phyloP scores from a whole-genome alignment of 2,329 filamentous ascomycete genomes.

The Cytospora mali region DNA sequence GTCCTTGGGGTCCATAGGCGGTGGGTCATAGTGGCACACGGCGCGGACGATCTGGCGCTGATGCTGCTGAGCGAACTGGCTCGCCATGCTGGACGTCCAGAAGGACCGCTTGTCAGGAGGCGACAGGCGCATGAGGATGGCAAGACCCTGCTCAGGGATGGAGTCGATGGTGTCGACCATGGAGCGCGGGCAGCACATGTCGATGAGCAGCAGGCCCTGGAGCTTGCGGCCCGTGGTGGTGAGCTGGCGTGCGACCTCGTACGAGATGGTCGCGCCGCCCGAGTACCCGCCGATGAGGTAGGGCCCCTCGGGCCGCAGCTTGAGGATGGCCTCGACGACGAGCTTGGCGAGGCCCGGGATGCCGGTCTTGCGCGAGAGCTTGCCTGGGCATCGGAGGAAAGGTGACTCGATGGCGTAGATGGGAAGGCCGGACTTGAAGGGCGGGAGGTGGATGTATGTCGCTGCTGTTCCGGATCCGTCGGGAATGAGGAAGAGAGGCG shows the following conservation, averaged over 20 bases:
- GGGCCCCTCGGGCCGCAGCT: conserved; percentile 31
- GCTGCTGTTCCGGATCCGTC: conserved; percentile 35
- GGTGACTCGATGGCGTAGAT: conserved; percentile 38
- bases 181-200: conserved; percentile 31
- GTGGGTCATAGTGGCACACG: conserved; percentile 24
- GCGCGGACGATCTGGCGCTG: conserved; percentile 23
- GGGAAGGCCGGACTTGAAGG: conserved; percentile 30
- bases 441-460: conserved; percentile 34
- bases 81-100: conserved; percentile 23
- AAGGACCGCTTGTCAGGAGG: conserved; percentile 19
- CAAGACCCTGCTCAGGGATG: conserved; percentile 21
- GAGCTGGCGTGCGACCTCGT: conserved; percentile 33
- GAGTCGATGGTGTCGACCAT: conserved; percentile 24
- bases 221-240: conserved; percentile 28
- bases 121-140: conserved; percentile 18
- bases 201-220: conserved; percentile 31
- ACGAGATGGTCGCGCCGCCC: conserved; percentile 33
- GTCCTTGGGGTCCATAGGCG: conserved; percentile 13
- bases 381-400: conserved; percentile 32
- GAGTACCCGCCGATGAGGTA: conserved; percentile 35
- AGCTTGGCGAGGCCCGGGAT: conserved; percentile 28
- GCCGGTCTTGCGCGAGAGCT: conserved; percentile 29
- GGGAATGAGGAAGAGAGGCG: conserved; percentile 36
- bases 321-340: conserved; percentile 32
- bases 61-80: conserved; percentile 23